phyloP scores from a whole-genome alignment of 805 yeast species.

The Saccharomycopsis oosterbeekiorum region DNA sequence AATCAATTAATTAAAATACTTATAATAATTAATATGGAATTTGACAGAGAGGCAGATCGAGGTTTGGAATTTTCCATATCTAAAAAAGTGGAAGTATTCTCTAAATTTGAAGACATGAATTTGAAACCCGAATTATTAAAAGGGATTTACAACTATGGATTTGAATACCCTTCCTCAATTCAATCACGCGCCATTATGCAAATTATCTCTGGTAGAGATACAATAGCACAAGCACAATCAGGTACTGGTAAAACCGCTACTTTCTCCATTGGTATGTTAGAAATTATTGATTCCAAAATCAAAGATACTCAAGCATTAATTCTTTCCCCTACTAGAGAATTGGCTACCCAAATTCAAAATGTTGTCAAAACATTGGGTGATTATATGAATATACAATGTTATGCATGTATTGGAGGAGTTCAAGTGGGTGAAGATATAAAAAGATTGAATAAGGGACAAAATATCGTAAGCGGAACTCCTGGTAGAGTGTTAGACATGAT shows the following conservation, averaged over 20 bases:
- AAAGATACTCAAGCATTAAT: slow-evolving; percentile 83
- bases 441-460: slow-evolving; percentile 66
- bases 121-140: slow-evolving; percentile 51
- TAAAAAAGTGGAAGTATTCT: slow-evolving; percentile 31
- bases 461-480: slow-evolving; percentile 94
- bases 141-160: slow-evolving; percentile 78
- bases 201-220: slow-evolving; percentile 89
- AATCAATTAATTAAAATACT: background rate
- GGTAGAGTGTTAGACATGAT: slow-evolving; percentile 92
- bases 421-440: slow-evolving; percentile 73
- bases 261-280: slow-evolving; percentile 87
- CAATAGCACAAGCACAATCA: slow-evolving; percentile 96
- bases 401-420: slow-evolving; percentile 93
- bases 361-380: slow-evolving; percentile 82
- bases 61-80: slow-evolving; percentile 54
- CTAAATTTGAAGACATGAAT: slow-evolving; percentile 71
- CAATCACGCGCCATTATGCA: slow-evolving; percentile 96
- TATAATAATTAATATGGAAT: slow-evolving; percentile 35
- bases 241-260: slow-evolving; percentile 99
- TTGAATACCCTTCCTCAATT: slow-evolving; percentile 93
- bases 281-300: slow-evolving; percentile 65
- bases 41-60: slow-evolving; percentile 50
- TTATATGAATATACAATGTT: slow-evolving; percentile 75
- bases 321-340: slow-evolving; percentile 91
- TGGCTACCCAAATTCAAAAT: slow-evolving; percentile 86